Conservation (phyloP, 192 early-diverging fungal species). For the Podila clonocystis region DNA sequence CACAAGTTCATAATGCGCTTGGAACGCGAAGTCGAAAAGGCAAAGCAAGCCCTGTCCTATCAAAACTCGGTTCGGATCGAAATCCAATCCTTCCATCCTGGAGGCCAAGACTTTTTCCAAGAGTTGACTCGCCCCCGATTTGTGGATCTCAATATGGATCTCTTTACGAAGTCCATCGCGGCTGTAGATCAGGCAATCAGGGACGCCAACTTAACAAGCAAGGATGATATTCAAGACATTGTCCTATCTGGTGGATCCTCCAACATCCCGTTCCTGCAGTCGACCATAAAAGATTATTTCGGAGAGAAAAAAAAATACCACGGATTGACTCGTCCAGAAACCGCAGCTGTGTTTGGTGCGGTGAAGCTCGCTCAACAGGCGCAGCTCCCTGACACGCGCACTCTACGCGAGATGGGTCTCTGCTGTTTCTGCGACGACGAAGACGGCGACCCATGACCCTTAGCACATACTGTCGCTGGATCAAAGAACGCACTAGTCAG, state of each 20-base stretch:
- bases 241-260: slow-evolving; percentile 89
- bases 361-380: slow-evolving; percentile 86
- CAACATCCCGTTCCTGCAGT: slow-evolving; percentile 87
- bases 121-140: slow-evolving; percentile 88
- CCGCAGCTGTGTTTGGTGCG: slow-evolving; percentile 85
- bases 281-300: slow-evolving; percentile 84
- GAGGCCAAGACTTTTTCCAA: slow-evolving; percentile 74
- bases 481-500: too few species aligned
- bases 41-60: slow-evolving; percentile 15
- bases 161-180: slow-evolving; percentile 86
- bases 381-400: too few species aligned
- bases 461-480: too few species aligned
- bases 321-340: slow-evolving; percentile 84
- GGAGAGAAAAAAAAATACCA: slow-evolving; percentile 85
- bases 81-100: slow-evolving; percentile 3
- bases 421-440: too few species aligned
- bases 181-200: slow-evolving; percentile 87
- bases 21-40: slow-evolving; percentile 50
- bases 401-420: too few species aligned
- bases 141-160: slow-evolving; percentile 85
- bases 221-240: slow-evolving; percentile 85
- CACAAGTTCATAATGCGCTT: slow-evolving; percentile 1
- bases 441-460: too few species aligned
- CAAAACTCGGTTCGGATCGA: slow-evolving; percentile 18
- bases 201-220: slow-evolving; percentile 71